phyloP scores from a whole-genome alignment of 495 filamentous ascomycete species.

The Neurospora tetrasperma region DNA sequence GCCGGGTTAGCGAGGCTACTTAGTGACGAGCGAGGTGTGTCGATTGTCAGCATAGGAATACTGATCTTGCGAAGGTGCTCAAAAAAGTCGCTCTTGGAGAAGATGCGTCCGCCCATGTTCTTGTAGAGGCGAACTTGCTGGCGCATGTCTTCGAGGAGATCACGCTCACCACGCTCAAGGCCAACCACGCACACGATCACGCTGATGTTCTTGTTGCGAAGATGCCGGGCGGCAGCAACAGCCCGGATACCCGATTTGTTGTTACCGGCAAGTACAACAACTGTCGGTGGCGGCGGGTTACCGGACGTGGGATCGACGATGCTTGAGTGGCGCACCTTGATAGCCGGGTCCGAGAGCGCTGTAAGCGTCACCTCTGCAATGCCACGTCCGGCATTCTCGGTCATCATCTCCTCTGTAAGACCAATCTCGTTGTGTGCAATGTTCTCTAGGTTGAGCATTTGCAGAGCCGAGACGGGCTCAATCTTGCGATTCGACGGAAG shows the following conservation, averaged over 20 bases:
- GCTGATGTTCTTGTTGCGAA: constrained; percentile 67
- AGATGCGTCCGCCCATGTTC: constrained; percentile 62
- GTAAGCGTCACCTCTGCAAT: constrained; percentile 73
- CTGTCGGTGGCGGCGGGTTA: constrained; percentile 39
- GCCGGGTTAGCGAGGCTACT: constrained; percentile 23
- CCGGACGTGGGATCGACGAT: constrained; percentile 22
- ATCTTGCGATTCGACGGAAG: constrained; percentile 59
- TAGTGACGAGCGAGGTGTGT: constrained; percentile 25
- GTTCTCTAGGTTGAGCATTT: constrained; percentile 85
- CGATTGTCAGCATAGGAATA: constrained; percentile 28
- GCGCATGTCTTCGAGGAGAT: constrained; percentile 59
- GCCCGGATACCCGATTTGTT: constrained; percentile 76
- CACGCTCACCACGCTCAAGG: constrained; percentile 52
- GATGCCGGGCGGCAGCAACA: constrained; percentile 74
- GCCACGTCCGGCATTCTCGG: constrained; percentile 80
- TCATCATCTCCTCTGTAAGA: constrained; percentile 77
- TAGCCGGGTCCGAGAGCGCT: constrained; percentile 46
- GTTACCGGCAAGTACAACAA: constrained; percentile 80
- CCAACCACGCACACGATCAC: constrained; percentile 79
- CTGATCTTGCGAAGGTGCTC: constrained; percentile 34
- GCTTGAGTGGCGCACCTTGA: constrained; percentile 36
- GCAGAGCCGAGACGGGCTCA: constrained; percentile 70
- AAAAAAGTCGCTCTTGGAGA: constrained; percentile 44
- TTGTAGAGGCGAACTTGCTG: constrained; percentile 68
- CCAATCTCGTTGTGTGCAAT: constrained; percentile 75